Evolutionary conservation across 129 eudicot species (phyloP).

Genomic region (Lactuca saligna): DNA sequence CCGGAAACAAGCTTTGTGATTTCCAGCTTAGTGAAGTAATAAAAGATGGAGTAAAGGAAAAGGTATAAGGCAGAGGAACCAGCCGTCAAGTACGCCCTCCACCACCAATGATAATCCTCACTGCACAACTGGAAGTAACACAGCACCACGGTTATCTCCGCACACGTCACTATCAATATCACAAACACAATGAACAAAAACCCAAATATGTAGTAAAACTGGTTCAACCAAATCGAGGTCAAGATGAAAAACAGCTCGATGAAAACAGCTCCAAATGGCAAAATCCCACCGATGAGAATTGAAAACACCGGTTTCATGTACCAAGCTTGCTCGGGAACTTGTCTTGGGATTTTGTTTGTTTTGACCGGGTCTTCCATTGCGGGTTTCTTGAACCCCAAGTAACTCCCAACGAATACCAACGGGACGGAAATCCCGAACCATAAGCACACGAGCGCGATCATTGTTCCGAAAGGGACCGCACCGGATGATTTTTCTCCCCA

Average conservation of each 20-base stretch:
- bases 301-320: slow-evolving; percentile 90
- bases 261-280: slow-evolving; percentile 92
- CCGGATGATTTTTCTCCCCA: slow-evolving; percentile 97
- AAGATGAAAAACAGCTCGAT: slow-evolving; percentile 83
- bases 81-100: slow-evolving; percentile 87
- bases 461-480: slow-evolving; percentile 90
- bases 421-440: slow-evolving; percentile 99
- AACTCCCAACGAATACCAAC: slow-evolving; percentile 84
- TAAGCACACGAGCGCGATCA: slow-evolving; percentile 80
- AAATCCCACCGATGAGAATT: slow-evolving; percentile 84
- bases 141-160: slow-evolving; percentile 76
- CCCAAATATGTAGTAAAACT: slow-evolving; percentile 89
- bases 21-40: slow-evolving; percentile 82
- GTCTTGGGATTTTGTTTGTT: slow-evolving; percentile 87
- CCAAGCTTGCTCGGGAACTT: slow-evolving; percentile 95
- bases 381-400: slow-evolving; percentile 86
- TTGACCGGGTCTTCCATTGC: slow-evolving; percentile 86
- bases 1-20: slow-evolving; percentile 81
- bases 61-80: slow-evolving; percentile 87
- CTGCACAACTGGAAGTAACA: slow-evolving; percentile 92
- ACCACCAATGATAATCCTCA: slow-evolving; percentile 95
- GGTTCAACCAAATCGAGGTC: slow-evolving; percentile 90
- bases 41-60: slow-evolving; percentile 77
- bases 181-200: slow-evolving; percentile 86
- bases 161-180: slow-evolving; percentile 77